Conservation (phyloP, 2,329 filamentous ascomycete genomes). For the Penicillium sp. region DNA sequence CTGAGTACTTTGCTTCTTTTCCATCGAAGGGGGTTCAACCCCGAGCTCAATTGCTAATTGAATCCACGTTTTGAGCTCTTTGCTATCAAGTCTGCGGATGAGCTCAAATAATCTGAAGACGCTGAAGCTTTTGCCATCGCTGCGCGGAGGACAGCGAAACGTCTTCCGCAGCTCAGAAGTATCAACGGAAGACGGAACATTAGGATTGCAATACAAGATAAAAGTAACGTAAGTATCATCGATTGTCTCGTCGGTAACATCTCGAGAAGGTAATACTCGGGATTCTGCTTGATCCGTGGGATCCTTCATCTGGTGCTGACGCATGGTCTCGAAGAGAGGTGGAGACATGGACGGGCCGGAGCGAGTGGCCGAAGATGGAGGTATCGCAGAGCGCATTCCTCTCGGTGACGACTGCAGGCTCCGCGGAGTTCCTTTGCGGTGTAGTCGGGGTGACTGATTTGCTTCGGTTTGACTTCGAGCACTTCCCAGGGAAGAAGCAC, state of each 20-base stretch:
- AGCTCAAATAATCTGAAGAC: conserved; percentile 74
- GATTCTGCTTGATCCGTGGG: conserved; percentile 44
- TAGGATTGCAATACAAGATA: conserved; percentile 87
- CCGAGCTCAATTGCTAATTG: conserved; percentile 84
- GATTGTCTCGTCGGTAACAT: conserved; percentile 68
- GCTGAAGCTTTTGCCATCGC: conserved; percentile 82
- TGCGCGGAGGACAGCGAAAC: conserved; percentile 78
- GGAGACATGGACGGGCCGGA: conserved; percentile 43
- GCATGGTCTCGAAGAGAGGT: conserved; percentile 33
- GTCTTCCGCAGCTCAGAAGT: conserved; percentile 68
- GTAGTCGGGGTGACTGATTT: conserved; percentile 37
- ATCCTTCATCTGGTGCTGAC: conserved; percentile 31
- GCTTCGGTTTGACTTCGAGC: conserved; percentile 32
- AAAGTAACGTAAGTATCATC: conserved; percentile 82
- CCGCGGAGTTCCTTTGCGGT: conserved; percentile 39
- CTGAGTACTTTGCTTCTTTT: conserved; percentile 84
- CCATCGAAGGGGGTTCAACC: conserved; percentile 76
- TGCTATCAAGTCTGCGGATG: conserved; percentile 72
- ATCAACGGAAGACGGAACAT: conserved; percentile 67
- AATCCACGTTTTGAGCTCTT: conserved; percentile 90
- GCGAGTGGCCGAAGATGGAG: conserved; percentile 27
- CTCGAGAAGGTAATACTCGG: conserved; percentile 61
- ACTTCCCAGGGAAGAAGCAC: conserved; percentile 38
- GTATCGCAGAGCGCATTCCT: conserved; percentile 29
- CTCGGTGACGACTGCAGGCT: conserved; percentile 41